phyloP scores from a whole-genome alignment of 2,329 filamentous ascomycete species.

The Fusarium agapanthi region DNA sequence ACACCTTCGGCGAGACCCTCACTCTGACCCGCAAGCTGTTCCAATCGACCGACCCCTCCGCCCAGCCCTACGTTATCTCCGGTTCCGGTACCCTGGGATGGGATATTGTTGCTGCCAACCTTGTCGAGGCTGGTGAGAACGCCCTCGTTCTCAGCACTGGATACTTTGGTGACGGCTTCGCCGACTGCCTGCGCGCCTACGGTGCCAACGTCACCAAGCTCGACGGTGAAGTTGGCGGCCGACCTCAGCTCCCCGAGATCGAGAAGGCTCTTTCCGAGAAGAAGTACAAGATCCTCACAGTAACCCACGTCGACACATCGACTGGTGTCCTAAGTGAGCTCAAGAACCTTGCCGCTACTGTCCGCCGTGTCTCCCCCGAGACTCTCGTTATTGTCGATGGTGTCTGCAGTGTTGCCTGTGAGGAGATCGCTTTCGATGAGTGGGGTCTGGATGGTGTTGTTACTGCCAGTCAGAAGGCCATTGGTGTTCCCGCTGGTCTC shows the following conservation, averaged over 20 bases:
- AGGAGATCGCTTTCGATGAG: conserved; percentile 95
- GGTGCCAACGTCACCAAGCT: conserved; percentile 90
- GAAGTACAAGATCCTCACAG: conserved; percentile 91
- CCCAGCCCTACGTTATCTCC: conserved; percentile 92
- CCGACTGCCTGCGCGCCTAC: conserved; percentile 90
- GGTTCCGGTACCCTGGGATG: conserved; percentile 96
- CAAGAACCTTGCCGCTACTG: conserved; percentile 81
- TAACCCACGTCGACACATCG: conserved; percentile 97
- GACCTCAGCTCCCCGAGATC: conserved; percentile 86
- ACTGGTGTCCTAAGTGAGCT: conserved; percentile 95
- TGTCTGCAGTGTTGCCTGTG: conserved; percentile 94
- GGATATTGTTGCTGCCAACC: conserved; percentile 95
- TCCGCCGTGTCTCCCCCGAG: conserved; percentile 86
- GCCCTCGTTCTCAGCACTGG: conserved; percentile 94
- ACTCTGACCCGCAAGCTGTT: conserved; percentile 91
- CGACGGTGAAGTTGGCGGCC: conserved; percentile 86
- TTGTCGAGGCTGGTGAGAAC: conserved; percentile 88
- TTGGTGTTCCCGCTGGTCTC: conserved; percentile 92
- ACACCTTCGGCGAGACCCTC: conserved; percentile 89
- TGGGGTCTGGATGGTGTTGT: conserved; percentile 94
- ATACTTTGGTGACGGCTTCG: conserved; percentile 96
- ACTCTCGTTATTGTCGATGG: conserved; percentile 94
- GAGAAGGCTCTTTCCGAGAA: conserved; percentile 89
- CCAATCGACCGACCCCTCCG: conserved; percentile 81
- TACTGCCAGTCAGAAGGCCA: conserved; percentile 96